Conservation (phyloP, 176 grass and related monocot species). For the Oryza glaberrima region DNA sequence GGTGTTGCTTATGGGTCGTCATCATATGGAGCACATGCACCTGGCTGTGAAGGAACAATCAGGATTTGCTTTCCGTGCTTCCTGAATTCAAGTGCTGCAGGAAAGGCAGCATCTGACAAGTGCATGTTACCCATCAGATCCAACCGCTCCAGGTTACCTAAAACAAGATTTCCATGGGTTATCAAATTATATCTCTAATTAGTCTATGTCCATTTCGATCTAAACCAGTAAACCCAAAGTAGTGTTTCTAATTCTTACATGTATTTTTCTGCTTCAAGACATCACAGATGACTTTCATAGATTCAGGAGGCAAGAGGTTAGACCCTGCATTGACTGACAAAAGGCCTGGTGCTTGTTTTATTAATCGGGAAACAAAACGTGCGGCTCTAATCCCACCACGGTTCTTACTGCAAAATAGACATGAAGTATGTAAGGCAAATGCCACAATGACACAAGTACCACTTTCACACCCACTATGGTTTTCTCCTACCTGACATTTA, state of each 20-base stretch:
- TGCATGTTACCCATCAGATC: conserved; percentile 50
- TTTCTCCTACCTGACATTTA: conserved; percentile 67
- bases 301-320: conserved; percentile 57
- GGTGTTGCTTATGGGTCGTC: conserved; percentile 44
- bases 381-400: conserved; percentile 53
- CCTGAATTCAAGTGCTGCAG: conserved; percentile 44
- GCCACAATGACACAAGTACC: neutral
- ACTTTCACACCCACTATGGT: neutral
- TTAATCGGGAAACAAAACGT: conserved; percentile 50
- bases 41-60: conserved; percentile 24
- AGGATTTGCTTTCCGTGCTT: conserved; percentile 52
- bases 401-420: conserved; percentile 60
- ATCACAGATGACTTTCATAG: conserved; percentile 52
- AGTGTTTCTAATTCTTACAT: conserved; percentile 36
- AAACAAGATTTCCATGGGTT: conserved; percentile 9
- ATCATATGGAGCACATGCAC: conserved; percentile 38
- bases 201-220: neutral
- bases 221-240: no score
- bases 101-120: conserved; percentile 32
- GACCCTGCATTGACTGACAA: conserved; percentile 48
- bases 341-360: conserved; percentile 50
- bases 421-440: neutral
- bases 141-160: conserved; percentile 52
- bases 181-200: neutral
- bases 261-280: conserved; percentile 38